These are phyloP conservation scores for Rubia yunnanensis DNA, from an alignment of 257 asterid species.

Conservation along the genomic window DNA sequence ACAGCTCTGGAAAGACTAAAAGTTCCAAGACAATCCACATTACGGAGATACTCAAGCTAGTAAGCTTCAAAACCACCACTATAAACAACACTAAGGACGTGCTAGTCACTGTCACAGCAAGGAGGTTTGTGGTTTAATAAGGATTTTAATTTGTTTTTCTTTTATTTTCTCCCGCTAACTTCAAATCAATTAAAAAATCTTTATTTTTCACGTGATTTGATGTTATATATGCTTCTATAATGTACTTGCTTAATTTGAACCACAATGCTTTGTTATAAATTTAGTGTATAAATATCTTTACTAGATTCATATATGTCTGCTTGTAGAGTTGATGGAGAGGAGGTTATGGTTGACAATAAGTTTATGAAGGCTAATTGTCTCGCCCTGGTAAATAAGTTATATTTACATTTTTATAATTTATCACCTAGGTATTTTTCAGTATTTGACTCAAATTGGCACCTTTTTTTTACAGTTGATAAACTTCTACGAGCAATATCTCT, in stretches of 20 bases:
- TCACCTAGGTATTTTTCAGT: not conserved
- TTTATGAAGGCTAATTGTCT: conserved; percentile 75
- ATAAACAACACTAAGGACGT: conserved; percentile 49
- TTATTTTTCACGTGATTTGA: not conserved
- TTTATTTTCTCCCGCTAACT: not conserved
- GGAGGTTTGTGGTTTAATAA: conserved; percentile 52
- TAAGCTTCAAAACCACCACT: conserved; percentile 43
- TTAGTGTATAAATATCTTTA: too few species aligned
- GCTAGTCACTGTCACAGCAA: conserved; percentile 61
- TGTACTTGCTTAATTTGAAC: not conserved
- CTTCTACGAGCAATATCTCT: conserved; percentile 69
- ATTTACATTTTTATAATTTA: not conserved
- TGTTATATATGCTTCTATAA: not conserved
- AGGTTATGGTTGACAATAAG: conserved; percentile 66
- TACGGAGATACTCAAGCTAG: conserved; percentile 59
- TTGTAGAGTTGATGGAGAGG: conserved; percentile 74
- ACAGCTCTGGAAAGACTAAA: not conserved
- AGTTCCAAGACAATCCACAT: conserved; percentile 41
- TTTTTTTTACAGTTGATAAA: conserved; percentile 60
- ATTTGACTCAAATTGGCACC: not conserved
- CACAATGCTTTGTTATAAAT: too few species aligned
- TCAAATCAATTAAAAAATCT: not conserved
- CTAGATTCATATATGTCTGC: conserved; percentile 15
- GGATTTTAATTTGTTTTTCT: conserved; percentile 10
- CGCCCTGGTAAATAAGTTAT: conserved; percentile 41